phyloP scores from a whole-genome alignment of 2,329 filamentous ascomycete genomes.

The Bipolaris zeicola region DNA sequence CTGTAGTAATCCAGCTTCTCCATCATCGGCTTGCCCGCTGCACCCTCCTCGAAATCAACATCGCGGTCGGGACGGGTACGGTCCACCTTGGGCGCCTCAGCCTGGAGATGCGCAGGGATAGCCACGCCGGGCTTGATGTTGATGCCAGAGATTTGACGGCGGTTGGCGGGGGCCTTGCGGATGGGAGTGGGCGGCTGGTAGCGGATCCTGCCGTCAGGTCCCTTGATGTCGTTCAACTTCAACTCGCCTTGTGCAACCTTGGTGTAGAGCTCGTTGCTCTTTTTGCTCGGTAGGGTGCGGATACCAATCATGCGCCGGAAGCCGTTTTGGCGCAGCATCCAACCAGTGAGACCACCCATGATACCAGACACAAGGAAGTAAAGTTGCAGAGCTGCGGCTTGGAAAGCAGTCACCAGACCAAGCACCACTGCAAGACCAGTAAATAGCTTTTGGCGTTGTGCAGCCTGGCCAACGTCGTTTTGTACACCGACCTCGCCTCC shows the following conservation, averaged over 20 bases:
- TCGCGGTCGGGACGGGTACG: constrained; percentile 27
- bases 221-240: constrained; percentile 30
- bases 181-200: constrained; percentile 34
- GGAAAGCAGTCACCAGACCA: constrained; percentile 59
- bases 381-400: constrained; percentile 64
- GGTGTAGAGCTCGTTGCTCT: constrained; percentile 34
- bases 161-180: constrained; percentile 10
- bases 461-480: constrained; percentile 21
- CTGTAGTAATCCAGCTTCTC: constrained; percentile 35
- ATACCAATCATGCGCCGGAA: constrained; percentile 50
- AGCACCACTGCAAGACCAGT: constrained; percentile 60
- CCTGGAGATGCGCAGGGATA: constrained; percentile 34
- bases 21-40: constrained; percentile 22
- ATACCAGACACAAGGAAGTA: constrained; percentile 62
- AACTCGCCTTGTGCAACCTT: constrained; percentile 37
- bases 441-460: constrained; percentile 50
- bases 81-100: constrained; percentile 20
- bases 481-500: constrained; percentile 58
- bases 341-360: constrained; percentile 48
- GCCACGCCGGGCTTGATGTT: constrained; percentile 32
- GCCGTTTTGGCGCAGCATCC: constrained; percentile 44
- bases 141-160: constrained; percentile 27
- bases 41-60: constrained; percentile 28
- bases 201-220: constrained; percentile 31
- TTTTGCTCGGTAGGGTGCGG: constrained; percentile 27